Conservation (phyloP, 2,329 filamentous ascomycete genomes). For the Knufia petricola region DNA sequence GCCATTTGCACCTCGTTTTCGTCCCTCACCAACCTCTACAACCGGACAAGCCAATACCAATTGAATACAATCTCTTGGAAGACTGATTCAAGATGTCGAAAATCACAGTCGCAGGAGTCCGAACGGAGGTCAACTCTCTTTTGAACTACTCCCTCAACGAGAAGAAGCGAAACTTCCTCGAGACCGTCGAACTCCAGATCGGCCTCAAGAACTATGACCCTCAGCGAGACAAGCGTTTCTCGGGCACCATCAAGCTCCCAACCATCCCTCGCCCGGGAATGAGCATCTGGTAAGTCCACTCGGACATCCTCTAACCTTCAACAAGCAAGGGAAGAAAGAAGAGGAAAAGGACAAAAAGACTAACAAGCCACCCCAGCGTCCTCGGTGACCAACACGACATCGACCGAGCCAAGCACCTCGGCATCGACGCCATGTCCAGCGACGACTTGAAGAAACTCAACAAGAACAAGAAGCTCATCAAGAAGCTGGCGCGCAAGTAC, state of each 20-base stretch:
- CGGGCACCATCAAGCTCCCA: slow-evolving; percentile 71
- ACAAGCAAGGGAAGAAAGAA: not conserved
- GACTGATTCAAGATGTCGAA: slow-evolving; percentile 57
- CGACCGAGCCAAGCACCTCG: slow-evolving; percentile 98
- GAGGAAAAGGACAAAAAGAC: slow-evolving; percentile 9
- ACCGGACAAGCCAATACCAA: slow-evolving; percentile 7
- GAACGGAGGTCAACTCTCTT: slow-evolving; percentile 84
- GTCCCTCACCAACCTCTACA: not conserved
- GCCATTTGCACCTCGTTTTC: no score
- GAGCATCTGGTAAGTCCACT: slow-evolving; percentile 57
- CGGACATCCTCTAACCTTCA: slow-evolving; percentile 7
- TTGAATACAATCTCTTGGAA: slow-evolving; percentile 59
- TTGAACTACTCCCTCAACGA: slow-evolving; percentile 90
- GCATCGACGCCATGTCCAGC: slow-evolving; percentile 93
- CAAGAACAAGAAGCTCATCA: slow-evolving; percentile 99
- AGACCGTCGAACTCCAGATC: slow-evolving; percentile 76
- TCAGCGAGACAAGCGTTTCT: slow-evolving; percentile 99
- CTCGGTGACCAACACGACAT: slow-evolving; percentile 96
- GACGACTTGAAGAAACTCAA: slow-evolving; percentile 99
- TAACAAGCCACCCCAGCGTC: slow-evolving; percentile 45
- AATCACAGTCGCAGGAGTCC: slow-evolving; percentile 73
- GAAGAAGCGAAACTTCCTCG: slow-evolving; percentile 98
- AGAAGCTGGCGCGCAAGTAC: slow-evolving; percentile 99
- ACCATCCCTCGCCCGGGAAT: slow-evolving; percentile 84
- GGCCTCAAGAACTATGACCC: slow-evolving; percentile 98